Base-by-base conservation (phyloP, 2,329 filamentous ascomycete genomes). In the Pleoardoris graminearum region DNA sequence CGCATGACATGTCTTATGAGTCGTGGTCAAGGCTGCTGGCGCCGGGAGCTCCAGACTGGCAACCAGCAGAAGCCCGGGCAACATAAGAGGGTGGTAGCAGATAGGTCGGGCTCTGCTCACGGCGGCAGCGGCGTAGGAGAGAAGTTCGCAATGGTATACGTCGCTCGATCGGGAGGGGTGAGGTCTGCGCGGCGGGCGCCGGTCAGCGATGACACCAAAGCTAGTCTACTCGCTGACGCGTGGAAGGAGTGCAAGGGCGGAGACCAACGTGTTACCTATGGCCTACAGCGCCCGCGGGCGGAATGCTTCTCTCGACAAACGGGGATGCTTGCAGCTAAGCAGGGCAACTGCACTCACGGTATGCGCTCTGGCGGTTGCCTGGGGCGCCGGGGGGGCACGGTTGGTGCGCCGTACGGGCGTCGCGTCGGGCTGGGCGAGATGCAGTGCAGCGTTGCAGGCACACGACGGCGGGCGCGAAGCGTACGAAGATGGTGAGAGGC, bases 1-100 rank as follows among this genome's bases (percentile, higher is more conserved):
- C 66, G 58, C 67, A 68, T 69, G 66, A 69, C 72, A 75, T 75
- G 58, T 73, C 72, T 68, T 61, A 65, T 46, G 50, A 39, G 48
- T 53, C 46, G 54, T 64, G 54, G 33, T 50, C 36, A 54, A 39
- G 37, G 41, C 25, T 48, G 42, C 19, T 29, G 47, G 49, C 55
- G 53, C 60, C 52, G 57, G 54, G 52, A 45, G 55, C 55, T 58
- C 51, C 48, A 42, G 42, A 53, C 59, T 59, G 61, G 37, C 32
- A 43, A 57, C 65, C 66, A 70, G 68, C 59, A 66, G 63, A 62
- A 66, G 65, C 58, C 60, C 67, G 60, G 66, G 62, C 43, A 43
- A 55, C 32, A 21, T 39, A 32, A n/a, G 23, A 42, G 14, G 19
- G 49, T 16, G 32, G 54, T 43, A 22, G 27, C 21, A 25, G 17